These are phyloP conservation scores for Mrakia blollopis DNA, from an alignment of 768 basidiomycete species.

Conservation along the genomic window DNA sequence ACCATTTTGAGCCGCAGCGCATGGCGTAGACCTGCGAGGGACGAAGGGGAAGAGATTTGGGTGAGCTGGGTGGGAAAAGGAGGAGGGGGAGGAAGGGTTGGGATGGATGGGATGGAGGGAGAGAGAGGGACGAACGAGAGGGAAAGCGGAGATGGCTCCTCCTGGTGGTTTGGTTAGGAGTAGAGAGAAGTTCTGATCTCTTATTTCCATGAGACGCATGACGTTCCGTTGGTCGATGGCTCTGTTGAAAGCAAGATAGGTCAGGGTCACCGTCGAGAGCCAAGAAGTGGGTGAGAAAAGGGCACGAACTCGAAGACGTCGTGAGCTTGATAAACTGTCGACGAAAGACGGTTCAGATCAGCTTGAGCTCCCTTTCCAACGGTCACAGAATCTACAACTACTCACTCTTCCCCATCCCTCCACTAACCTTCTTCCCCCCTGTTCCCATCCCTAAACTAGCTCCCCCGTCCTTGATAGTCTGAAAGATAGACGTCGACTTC, in stretches of 20 bases:
- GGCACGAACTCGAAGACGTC: neutral
- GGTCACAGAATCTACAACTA: too few species aligned
- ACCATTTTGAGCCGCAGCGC: conserved; percentile 43
- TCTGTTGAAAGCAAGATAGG: conserved; percentile 35
- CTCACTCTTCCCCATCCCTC: neutral
- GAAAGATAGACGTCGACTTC: too few species aligned
- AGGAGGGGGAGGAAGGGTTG: conserved; percentile 39
- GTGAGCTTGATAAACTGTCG: neutral
- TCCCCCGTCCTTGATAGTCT: too few species aligned
- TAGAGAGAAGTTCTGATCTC: conserved; percentile 60
- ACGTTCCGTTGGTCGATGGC: conserved; percentile 83
- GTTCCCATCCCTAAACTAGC: neutral
- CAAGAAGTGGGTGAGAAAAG: too few species aligned
- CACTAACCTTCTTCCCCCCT: neutral
- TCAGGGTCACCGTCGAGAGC: too few species aligned
- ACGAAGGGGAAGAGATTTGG: too few species aligned
- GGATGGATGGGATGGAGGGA: too few species aligned
- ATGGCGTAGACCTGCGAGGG: conserved; percentile 66
- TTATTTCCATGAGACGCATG: conserved; percentile 72
- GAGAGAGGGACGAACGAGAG: neutral
- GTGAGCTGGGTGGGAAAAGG: too few species aligned
- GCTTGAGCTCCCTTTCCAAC: neutral
- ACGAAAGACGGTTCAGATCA: neutral
- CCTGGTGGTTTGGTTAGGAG: conserved; percentile 17
- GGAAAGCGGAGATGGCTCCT: conserved; percentile 39